Evolutionary conservation across 2,329 filamentous ascomycete genomes (phyloP).

Genomic region (Cryphonectria nitschkei): DNA sequence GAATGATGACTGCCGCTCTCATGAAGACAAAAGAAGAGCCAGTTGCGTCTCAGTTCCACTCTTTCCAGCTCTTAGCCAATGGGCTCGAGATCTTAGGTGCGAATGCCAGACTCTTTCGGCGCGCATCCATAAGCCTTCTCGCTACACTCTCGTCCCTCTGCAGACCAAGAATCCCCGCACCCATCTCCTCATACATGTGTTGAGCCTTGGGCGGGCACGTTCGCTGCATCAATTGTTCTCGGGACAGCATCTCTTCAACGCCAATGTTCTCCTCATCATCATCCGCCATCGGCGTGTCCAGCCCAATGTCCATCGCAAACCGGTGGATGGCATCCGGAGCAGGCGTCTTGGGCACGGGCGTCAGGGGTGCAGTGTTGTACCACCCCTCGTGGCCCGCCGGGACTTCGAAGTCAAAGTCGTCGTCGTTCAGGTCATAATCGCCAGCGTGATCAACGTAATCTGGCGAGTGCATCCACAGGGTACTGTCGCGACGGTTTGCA

Average conservation of each 20-base stretch:
- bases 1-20: neutral
- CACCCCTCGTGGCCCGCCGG: conserved; percentile 45
- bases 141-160: conserved; percentile 62
- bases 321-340: conserved; percentile 57
- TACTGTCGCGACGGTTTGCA: conserved; percentile 55
- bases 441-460: conserved; percentile 45
- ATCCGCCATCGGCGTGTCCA: conserved; percentile 47
- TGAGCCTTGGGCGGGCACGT: conserved; percentile 59
- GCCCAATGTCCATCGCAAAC: conserved; percentile 54
- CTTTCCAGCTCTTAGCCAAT: conserved; percentile 52
- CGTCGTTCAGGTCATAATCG: conserved; percentile 40
- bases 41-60: conserved; percentile 47
- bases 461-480: conserved; percentile 59
- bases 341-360: conserved; percentile 62
- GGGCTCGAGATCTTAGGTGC: conserved; percentile 77
- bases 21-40: neutral
- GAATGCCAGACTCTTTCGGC: conserved; percentile 78
- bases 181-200: conserved; percentile 42
- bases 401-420: conserved; percentile 44
- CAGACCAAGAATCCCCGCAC: conserved; percentile 48
- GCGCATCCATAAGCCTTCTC: conserved; percentile 69
- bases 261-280: conserved; percentile 36
- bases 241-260: conserved; percentile 36
- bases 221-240: conserved; percentile 49
- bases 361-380: conserved; percentile 46